These are phyloP conservation scores for Fagus crenata DNA, from an alignment of 306 rosid genomes.

Conservation along the genomic window DNA sequence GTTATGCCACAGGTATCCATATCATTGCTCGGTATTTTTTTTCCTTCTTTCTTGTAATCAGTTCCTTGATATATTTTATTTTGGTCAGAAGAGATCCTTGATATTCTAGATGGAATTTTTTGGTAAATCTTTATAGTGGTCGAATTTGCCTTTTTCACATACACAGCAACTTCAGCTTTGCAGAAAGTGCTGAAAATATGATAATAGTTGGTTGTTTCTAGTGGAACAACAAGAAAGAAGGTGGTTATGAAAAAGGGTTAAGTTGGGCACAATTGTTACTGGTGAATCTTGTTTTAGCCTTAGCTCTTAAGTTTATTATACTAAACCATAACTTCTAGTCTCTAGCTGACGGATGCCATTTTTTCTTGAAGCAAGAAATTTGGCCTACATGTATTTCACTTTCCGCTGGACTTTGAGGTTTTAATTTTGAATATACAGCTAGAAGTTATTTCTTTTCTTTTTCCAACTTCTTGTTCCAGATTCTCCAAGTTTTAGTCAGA, in stretches of 20 bases:
- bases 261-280: background rate
- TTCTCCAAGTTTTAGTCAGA: too few relatives aligned
- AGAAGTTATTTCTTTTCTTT: background rate
- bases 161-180: background rate
- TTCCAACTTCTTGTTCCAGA: background rate
- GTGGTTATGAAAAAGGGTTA: background rate
- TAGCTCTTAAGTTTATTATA: background rate
- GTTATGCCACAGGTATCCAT: slow-evolving; percentile 62
- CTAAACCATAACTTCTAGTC: background rate
- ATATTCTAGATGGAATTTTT: background rate
- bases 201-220: slow-evolving; percentile 5
- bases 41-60: slow-evolving; percentile 13
- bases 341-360: background rate
- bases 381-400: background rate
- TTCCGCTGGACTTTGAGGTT: background rate
- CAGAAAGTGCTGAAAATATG: background rate
- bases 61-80: background rate
- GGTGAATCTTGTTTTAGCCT: background rate
- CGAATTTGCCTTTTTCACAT: background rate
- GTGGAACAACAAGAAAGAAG: background rate
- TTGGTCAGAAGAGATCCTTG: background rate
- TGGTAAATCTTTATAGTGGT: background rate
- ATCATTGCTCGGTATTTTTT: background rate
- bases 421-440: background rate
- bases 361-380: background rate